Base-by-base conservation (phyloP, 2,329 filamentous ascomycete species). In the Camillea tinctor region DNA sequence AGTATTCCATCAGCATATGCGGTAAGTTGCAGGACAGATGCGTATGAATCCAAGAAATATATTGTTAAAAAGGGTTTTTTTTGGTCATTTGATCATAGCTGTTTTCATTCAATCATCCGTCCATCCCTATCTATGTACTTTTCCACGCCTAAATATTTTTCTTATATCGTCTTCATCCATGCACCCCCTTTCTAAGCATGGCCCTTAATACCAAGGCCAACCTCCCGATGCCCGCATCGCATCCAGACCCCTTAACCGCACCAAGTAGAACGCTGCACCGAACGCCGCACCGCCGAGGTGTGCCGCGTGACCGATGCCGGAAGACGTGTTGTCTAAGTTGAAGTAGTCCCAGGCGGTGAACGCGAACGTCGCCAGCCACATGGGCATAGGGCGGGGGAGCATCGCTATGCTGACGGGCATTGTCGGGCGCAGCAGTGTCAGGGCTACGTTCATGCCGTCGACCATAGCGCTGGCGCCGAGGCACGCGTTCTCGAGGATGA, bases 401-500 rank as follows among this genome's bases (percentile, higher is more conserved):
- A 54, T 20, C 26, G 48, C 15, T 13, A 48, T 9, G 24, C 17
- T 11, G 11, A 53, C 19, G 26, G 26, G 52, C n/a, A 36, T 6
- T 11, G 9, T 36, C 15, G 60, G 60, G 3, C 49, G 22, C 24
- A 59, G 24, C 30, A 56, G 20, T n/a, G 60, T 59, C 26, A 59
- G 50, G 23, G 60, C 57, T 20, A 50, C 30, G 48, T 24, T 50
- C 20, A 61, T 56, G 5, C 60, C 60, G 19, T 17, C 48, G n/a
- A 56, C 30, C 30, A 62, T 24, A n/a, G 20, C 60, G 54, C 60
- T 59, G 9, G 60, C 60, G 9, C 60, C 60, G 19, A 51, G 60
- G 4, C 24, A 24, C 17, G 36, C 24, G 7, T 15, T 19, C 7
- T n/a, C 11, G 22, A n/a, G 21, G 23, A 30, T n/a, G 2, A 13